Conservation (phyloP, 139 green algal genomes). For the Dunaliella sp. region DNA sequence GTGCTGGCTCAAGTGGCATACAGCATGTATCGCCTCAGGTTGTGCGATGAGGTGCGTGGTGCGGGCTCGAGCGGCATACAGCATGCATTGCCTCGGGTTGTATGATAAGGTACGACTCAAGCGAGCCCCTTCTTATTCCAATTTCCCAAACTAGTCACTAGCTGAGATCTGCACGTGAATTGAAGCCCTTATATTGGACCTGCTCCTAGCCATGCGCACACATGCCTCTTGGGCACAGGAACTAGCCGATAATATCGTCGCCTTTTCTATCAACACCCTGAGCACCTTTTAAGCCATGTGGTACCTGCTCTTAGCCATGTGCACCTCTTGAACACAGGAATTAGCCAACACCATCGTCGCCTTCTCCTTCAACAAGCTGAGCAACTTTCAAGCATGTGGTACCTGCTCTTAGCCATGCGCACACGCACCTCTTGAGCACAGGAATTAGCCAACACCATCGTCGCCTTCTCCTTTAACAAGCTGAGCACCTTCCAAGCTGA, state of each 20-base stretch:
- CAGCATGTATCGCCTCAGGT: not conserved
- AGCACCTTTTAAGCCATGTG: not conserved
- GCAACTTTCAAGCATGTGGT: not conserved
- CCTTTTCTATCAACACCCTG: not conserved
- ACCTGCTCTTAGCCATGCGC: no score
- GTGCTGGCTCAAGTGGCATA: not conserved
- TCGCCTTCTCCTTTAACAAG: not conserved
- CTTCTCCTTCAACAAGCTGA: not conserved
- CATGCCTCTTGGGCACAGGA: no score
- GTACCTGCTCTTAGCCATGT: no score
- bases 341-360: not conserved
- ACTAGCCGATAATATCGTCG: not conserved
- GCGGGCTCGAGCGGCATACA: constrained; percentile 1
- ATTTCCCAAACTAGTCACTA: no score
- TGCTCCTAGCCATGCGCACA: no score
- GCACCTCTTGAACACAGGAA: no score
- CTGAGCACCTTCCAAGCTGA: constrained; percentile 4
- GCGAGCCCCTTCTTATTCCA: no score
- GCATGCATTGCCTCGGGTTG: not conserved
- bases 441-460: not conserved
- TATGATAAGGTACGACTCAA: not conserved
- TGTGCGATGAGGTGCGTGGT: not conserved
- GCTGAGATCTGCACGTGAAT: not conserved
- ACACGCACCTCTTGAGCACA: no score
- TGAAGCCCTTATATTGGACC: not conserved